Percentiles rank a stretch among this genome's conserved stretches.
Conservation (phyloP, 768 basidiomycete genomes). For the Coprinopsis sp. region DNA sequence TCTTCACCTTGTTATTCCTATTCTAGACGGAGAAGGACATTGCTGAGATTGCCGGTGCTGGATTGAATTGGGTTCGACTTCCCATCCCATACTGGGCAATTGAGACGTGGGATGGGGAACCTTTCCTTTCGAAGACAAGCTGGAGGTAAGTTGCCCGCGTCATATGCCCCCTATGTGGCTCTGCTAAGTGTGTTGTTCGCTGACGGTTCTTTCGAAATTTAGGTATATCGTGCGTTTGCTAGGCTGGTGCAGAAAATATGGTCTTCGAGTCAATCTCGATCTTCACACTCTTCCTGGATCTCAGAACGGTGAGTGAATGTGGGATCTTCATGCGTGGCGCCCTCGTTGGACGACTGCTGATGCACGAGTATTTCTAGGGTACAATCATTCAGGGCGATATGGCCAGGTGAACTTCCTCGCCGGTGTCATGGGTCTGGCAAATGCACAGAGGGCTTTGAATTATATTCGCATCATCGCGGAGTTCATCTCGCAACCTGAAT, state of each 20-base stretch:
- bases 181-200: neutral
- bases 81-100: constrained; percentile 88
- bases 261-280: constrained; percentile 75
- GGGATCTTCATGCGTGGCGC: neutral
- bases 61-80: constrained; percentile 81
- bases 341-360: neutral
- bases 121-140: constrained; percentile 67
- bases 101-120: constrained; percentile 65
- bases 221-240: constrained; percentile 75
- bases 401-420: constrained; percentile 65
- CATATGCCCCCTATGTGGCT: neutral
- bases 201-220: neutral
- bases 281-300: constrained; percentile 78
- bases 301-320: constrained; percentile 50
- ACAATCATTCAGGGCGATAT: constrained; percentile 58
- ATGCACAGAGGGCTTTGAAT: constrained; percentile 75
- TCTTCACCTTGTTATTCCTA: neutral
- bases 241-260: constrained; percentile 82
- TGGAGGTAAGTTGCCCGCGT: constrained; percentile 77
- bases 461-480: constrained; percentile 76
- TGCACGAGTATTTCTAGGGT: constrained; percentile 24
- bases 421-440: constrained; percentile 82
- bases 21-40: constrained; percentile 84
- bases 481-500: constrained; percentile 78
- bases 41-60: constrained; percentile 86